Evolutionary conservation across 805 yeast species (phyloP), one percentile per base, ranked within the genome.

Genomic region (Candida xyloterini): DNA sequence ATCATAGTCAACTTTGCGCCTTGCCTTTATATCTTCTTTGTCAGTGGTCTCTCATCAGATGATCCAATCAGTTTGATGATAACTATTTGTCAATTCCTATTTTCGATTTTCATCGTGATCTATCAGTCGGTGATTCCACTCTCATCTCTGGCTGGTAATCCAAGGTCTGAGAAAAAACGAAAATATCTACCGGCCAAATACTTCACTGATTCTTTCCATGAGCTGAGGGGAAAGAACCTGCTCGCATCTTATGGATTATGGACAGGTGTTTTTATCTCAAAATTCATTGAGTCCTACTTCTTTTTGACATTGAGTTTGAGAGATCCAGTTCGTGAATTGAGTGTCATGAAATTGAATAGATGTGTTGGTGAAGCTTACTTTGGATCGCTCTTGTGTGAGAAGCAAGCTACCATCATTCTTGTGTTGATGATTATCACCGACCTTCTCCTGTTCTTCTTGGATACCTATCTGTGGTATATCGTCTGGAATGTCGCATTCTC

Each of bases 391-490:
- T 42, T 82, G 2, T 85, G 95, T 55, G 55, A 59, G 9, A 53
- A 63, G 28, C 90, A 83, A 38, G 75, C 93, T 1, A 58, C 55
- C 9, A 63, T 85, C 18, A 66, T 86, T 1, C 60, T 86, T 13
- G 54, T 56, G 0, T 61, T 83, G 43, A 68, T 85, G 50, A 55
- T 74, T 13, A 27, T 76, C 9, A 79, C 89, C 0, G 90, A 84
- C 55, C 60, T 83, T 47, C 71, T 81, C 0, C 63, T 86, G 29
- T 86, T 85, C 59, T 83, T 84, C 50, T 70, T 86, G 40, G 95
- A 86, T 51, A 85, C 95, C 0, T 86, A 86, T 51, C 64, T 86
- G 13, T 86, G 95, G 95, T 86, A 84, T 52, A 85, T 86, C 42
- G 70, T 86, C 27, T 83, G 91, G 77, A 85, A 81, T 53, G 81